Evolutionary conservation across 2,329 filamentous ascomycete species (phyloP).

Genomic region (Dryadomyces quercivorus): DNA sequence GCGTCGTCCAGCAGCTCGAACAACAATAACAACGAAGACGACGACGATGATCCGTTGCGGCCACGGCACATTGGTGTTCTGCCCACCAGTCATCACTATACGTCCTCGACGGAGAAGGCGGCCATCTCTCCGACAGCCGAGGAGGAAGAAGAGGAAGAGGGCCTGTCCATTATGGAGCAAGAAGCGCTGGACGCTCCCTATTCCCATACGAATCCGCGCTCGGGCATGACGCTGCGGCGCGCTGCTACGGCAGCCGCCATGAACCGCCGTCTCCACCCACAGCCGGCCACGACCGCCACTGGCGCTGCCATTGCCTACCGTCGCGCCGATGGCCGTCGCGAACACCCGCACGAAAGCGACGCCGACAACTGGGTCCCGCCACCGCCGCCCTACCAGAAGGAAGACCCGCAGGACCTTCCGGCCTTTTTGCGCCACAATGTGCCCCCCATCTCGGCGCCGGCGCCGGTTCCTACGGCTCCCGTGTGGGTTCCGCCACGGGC

Average conservation of each 20-base stretch:
- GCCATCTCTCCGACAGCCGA: background rate
- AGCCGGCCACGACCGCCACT: conserved; percentile 39
- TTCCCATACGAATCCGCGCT: conserved; percentile 59
- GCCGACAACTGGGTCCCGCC: conserved; percentile 83
- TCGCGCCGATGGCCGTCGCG: conserved; percentile 55
- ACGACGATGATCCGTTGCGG: conserved; percentile 38
- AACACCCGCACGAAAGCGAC: conserved; percentile 75
- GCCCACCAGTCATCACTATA: conserved; percentile 8
- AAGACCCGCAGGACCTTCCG: conserved; percentile 45
- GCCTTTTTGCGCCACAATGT: conserved; percentile 38
- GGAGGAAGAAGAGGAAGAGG: conserved; percentile 27
- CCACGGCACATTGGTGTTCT: conserved; percentile 34
- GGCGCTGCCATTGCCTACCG: conserved; percentile 48
- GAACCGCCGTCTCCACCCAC: conserved; percentile 54
- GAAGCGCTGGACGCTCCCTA: conserved; percentile 59
- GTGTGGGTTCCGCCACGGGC: background rate
- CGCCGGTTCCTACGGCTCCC: background rate
- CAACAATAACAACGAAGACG: conserved; percentile 9
- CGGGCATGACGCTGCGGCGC: conserved; percentile 55
- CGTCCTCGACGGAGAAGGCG: background rate
- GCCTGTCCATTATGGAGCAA: conserved; percentile 38
- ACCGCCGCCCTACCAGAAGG: conserved; percentile 65
- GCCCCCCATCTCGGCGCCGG: conserved; percentile 8
- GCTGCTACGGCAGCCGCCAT: conserved; percentile 67
- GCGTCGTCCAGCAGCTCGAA: background rate